Evolutionary conservation across 163 green algal species (phyloP).

Genomic region (Chloroidium sp.): DNA sequence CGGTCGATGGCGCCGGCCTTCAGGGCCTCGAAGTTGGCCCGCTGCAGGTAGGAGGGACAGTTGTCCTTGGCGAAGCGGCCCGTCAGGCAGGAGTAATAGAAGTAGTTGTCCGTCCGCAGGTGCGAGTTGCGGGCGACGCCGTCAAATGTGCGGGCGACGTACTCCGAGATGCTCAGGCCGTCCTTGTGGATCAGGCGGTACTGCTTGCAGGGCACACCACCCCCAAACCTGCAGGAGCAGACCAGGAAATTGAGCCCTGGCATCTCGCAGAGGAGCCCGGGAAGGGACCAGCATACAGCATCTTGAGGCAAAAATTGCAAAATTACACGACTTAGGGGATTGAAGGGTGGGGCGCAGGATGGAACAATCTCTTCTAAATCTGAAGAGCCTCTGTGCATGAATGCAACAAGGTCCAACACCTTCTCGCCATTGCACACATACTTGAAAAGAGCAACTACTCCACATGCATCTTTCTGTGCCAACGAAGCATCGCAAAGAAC

Average conservation of each 20-base stretch:
- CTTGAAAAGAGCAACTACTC: no score
- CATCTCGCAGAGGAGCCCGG: no score
- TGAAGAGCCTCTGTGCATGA: no score
- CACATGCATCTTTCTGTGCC: no score
- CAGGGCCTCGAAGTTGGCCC: constrained; percentile 36
- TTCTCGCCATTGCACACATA: no score
- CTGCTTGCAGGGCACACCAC: constrained; percentile 81
- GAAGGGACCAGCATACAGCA: no score
- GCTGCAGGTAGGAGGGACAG: constrained; percentile 86
- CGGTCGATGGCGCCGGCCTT: constrained; percentile 55
- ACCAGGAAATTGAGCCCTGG: no score
- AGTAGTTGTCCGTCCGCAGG: constrained; percentile 89
- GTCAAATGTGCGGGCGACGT: constrained; percentile 73
- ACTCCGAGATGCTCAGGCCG: constrained; percentile 59
- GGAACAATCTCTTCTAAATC: no score
- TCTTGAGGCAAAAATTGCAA: no score
- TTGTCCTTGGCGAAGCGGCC: constrained; percentile 82
- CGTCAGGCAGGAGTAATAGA: constrained; percentile 96
- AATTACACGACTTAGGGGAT: no score
- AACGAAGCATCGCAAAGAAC: constrained; percentile 5
- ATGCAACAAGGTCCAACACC: no score
- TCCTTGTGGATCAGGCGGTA: constrained; percentile 71
- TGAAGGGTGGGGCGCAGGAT: no score
- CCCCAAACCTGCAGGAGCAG: constrained; percentile 75
- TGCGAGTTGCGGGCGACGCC: constrained; percentile 73